A percentile compares a stretch with the other conserved stretches of the same genome.
phyloP scores from a whole-genome alignment of 2,329 filamentous ascomycete species.

The Microsporum audouinii region DNA sequence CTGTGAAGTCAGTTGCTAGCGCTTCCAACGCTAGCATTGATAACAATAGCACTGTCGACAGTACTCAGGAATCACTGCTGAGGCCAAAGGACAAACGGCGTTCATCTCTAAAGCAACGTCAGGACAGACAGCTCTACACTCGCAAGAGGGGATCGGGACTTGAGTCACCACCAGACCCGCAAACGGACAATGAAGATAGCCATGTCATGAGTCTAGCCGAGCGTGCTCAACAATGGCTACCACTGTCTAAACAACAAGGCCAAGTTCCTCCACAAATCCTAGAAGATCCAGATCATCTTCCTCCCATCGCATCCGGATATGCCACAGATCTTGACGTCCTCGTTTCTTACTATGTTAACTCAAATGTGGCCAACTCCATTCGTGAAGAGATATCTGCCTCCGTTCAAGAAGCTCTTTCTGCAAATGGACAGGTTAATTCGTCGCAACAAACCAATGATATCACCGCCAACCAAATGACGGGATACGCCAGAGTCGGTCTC shows the following conservation, averaged over 20 bases:
- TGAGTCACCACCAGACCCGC: conserved; percentile 45
- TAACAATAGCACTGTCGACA: conserved; percentile 47
- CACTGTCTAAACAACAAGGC: conserved; percentile 43
- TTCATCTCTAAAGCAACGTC: conserved; percentile 70
- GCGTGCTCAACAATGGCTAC: conserved; percentile 37
- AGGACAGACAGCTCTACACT: conserved; percentile 84
- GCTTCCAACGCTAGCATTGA: conserved; percentile 64
- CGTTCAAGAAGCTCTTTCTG: conserved; percentile 50
- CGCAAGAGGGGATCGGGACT: conserved; percentile 57
- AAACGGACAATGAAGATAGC: conserved; percentile 49
- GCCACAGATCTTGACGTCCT: conserved; percentile 73
- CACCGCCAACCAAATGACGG: conserved; percentile 54
- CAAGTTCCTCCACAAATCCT: conserved; percentile 48
- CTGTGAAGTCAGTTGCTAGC: conserved; percentile 83
- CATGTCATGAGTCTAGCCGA: conserved; percentile 40
- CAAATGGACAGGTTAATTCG: conserved; percentile 54
- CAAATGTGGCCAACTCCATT: conserved; percentile 62
- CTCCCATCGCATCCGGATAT: conserved; percentile 45
- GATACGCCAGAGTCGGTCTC: conserved; percentile 72
- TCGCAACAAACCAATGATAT: conserved; percentile 41
- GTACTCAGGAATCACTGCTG: conserved; percentile 48
- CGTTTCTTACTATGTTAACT: conserved; percentile 62
- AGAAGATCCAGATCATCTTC: conserved; percentile 57
- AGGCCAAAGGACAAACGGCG: conserved; percentile 60
- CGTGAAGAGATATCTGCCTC: conserved; percentile 68